Evolutionary conservation across 306 rosid genomes (phyloP).

Genomic region (Malus asiatica): DNA sequence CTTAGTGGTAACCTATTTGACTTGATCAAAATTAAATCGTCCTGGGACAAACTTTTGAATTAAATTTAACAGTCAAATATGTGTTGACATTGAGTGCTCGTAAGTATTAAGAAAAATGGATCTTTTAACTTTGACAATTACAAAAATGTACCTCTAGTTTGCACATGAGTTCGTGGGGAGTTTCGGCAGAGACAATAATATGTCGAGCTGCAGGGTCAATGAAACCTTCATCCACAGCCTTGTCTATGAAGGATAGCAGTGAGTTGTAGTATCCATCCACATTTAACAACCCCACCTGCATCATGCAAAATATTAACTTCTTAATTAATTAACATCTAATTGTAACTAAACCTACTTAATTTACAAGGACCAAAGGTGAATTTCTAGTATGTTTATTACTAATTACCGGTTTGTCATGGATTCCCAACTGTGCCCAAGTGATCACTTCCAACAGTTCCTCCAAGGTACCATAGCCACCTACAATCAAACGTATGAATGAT

Average conservation of each 20-base stretch:
- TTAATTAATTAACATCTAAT: background rate
- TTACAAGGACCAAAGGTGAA: background rate
- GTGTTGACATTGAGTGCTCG: rapidly evolving
- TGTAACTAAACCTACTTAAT: background rate
- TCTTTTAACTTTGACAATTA: background rate
- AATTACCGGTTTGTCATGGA: slow-evolving; percentile 83
- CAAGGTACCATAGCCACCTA: slow-evolving; percentile 92
- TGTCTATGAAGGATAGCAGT: slow-evolving; percentile 79
- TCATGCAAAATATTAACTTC: background rate
- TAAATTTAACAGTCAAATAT: too few species aligned
- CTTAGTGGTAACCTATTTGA: too few species aligned
- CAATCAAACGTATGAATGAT: background rate
- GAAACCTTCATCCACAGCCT: slow-evolving; percentile 95
- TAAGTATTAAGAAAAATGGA: too few species aligned
- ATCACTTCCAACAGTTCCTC: slow-evolving; percentile 85
- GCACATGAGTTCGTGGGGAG: slow-evolving; percentile 86
- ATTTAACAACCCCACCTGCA: slow-evolving; percentile 86
- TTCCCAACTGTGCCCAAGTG: slow-evolving; percentile 94
- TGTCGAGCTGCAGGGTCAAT: slow-evolving; percentile 88
- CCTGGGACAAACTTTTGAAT: too few species aligned
- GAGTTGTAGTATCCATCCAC: slow-evolving; percentile 96
- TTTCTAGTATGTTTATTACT: background rate
- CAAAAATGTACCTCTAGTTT: slow-evolving; percentile 66
- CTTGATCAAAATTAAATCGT: too few species aligned
- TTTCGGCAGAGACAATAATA: slow-evolving; percentile 93